Base-by-base conservation (phyloP, 306 rosid species). In the Calophaca sinica region DNA sequence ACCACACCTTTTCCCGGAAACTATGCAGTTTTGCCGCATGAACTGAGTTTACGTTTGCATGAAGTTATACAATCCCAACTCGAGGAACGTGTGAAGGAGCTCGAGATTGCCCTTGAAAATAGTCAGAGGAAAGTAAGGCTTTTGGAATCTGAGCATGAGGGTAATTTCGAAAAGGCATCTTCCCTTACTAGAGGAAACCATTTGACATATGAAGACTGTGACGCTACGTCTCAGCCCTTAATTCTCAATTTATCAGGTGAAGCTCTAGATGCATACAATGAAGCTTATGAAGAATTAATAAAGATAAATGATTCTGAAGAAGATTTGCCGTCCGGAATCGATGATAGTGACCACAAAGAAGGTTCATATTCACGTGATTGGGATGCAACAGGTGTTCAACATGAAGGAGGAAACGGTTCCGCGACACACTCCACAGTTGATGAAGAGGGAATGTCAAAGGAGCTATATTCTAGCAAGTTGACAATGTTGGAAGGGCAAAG, bases 201-300 rank as follows among this genome's bases (percentile, higher is more conserved):
- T 36, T 5, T 15, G 26, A 54, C 81, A 51, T 38, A 38, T 31
- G 83, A 81, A 9, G 87, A 79, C 39, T 65, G 83, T 57, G 76
- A 80, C 46, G 35, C 75, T 70, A 10, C 44, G 29, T 48, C 78
- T 7, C 86, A 84, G 72, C 97, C 94, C 62, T 74, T 88, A 12
- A 81, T 89, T 79, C 79, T 91, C 84, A 83, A 91, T 79, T 85
- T 94, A 75, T 80, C 94, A 38, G 96, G 90, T 72, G 96, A 94
- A 82, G 94, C 98, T 78, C 86, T 91, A 26, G 88, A 87, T 70
- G 96, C 96, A 8, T 91, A 91, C 87, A 85, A 91, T 15, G 97
- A 93, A 68, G 97, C 94, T 33, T 87, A 76, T 12, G 89, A 84
- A 68, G 98, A 91, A 75, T 29, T 91, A 77, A 72, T 82, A 64